Base-by-base conservation (phyloP, 306 rosid species). In the Sphenostylis stenocarpa region DNA sequence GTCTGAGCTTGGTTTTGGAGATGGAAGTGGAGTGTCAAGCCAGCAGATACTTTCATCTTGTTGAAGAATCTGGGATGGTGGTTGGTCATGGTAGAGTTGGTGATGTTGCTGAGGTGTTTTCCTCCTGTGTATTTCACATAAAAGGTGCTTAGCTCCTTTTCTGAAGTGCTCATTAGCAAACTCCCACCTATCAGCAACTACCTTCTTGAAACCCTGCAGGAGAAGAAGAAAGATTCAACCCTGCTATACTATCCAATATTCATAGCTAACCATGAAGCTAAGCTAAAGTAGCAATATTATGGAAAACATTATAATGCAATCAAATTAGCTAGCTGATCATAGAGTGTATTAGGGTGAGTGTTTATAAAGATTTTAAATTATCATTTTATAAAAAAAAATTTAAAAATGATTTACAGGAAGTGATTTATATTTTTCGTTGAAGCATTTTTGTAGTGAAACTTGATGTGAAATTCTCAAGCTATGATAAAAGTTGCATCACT, bases 161-260 rank as follows among this genome's bases (percentile, higher is more conserved):
- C 73, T 90, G 85, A 90, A 90, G 63, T 76, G 76, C 74, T 90
- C 91, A 67, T 90, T 86, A 31, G 91, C 87, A 38, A 90, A 90
- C 63, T 90, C 95, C 95, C 95, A 90, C 68, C 91, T 83, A 48
- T 90, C 91, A 47, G 91, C 85, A 23, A 86, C 95, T 26, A 86
- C 80, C 80, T 90, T 90, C 79, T 88, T 90, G 85, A 90, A 90
- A 13, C 95, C 95, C 95, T 89, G 85, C 39, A 61, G 7, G 12
- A 21, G 12, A 64, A 26, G 29, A 38, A 13, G 26, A 65, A 62
- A 47, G 8, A 38, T 49, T 11, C 38, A 24, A 28, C 39, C 23
- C 3, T 55, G 36, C 14, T 38, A 36, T 12, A 28, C 60, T 62
- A 61, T 45, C 45, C 72, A 31, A 38, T 49, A 34, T 48, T 68